These are phyloP conservation scores for Arabidopsis hybrid DNA, from an alignment of 441 rosid species.

Conservation along the genomic window DNA sequence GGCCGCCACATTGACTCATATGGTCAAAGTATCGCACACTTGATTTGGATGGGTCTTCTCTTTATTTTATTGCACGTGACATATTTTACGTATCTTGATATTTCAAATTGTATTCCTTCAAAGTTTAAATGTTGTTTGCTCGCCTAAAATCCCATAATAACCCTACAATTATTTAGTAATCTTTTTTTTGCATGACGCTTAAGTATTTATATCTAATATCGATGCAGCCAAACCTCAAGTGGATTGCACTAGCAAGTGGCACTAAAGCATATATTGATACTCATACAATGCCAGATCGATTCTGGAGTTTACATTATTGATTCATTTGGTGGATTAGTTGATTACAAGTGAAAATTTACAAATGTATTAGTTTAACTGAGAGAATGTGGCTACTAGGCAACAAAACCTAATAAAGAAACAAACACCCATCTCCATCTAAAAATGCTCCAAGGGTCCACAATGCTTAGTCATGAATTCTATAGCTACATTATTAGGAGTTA, in stretches of 20 bases:
- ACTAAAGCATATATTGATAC: conserved; percentile 8
- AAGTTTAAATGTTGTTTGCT: background rate
- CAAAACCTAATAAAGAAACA: background rate
- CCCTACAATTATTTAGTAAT: background rate
- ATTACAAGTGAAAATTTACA: background rate
- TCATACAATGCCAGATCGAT: conserved; percentile 4
- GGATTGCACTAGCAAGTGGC: conserved; percentile 21
- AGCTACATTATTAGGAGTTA: background rate
- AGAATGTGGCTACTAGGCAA: conserved; percentile 10
- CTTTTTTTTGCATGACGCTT: conserved; percentile 4
- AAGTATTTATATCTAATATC: background rate
- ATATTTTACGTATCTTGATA: background rate
- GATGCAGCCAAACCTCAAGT: conserved; percentile 16
- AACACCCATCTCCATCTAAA: background rate
- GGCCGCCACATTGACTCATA: conserved; percentile 46
- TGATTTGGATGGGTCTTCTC: conserved; percentile 13
- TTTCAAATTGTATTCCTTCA: background rate
- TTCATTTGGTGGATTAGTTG: conserved; percentile 28
- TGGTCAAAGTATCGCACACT: conserved; percentile 32
- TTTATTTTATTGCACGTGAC: background rate
- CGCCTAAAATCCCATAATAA: conserved; percentile 1
- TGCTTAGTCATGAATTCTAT: background rate
- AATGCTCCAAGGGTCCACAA: background rate
- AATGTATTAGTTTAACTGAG: background rate
- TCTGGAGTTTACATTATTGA: conserved; percentile 5